These are phyloP conservation scores for Euptelea pleiosperma DNA, from an alignment of 164 flowering plant genomes.

Conservation along the genomic window DNA sequence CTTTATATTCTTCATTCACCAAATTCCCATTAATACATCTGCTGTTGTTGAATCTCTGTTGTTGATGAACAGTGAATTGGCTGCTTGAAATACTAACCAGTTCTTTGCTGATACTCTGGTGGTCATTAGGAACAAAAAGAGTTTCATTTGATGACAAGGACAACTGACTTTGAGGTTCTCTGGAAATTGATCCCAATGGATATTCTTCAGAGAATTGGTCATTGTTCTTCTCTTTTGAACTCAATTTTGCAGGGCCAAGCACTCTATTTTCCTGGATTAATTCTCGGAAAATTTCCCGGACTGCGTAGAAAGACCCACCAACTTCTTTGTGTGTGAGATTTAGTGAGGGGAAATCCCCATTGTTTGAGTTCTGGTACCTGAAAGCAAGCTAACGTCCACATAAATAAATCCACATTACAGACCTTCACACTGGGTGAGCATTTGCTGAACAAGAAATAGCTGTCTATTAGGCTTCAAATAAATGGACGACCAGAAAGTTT, in stretches of 20 bases:
- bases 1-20: slow-evolving; percentile 1
- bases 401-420: not conserved
- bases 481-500: no score
- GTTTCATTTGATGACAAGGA: slow-evolving; percentile 26
- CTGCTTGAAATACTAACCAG: slow-evolving; percentile 13
- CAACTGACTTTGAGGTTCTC: slow-evolving; percentile 32
- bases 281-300: slow-evolving; percentile 88
- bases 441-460: not conserved
- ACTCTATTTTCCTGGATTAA: slow-evolving; percentile 90
- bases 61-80: slow-evolving; percentile 17
- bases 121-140: slow-evolving; percentile 15
- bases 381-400: slow-evolving; percentile 16
- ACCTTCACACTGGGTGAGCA: not conserved
- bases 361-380: slow-evolving; percentile 71
- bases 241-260: slow-evolving; percentile 60
- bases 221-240: slow-evolving; percentile 30
- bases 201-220: slow-evolving; percentile 28
- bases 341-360: slow-evolving; percentile 83
- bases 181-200: slow-evolving; percentile 49
- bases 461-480: no score
- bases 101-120: slow-evolving; percentile 23
- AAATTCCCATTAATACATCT: slow-evolving; percentile 20
- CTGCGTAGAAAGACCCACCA: slow-evolving; percentile 94
- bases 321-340: slow-evolving; percentile 90
- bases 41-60: slow-evolving; percentile 20